Evolutionary conservation across 257 asterid genomes (phyloP), one percentile per base, ranked within the genome.

Genomic region (Euphrasia confusa): DNA sequence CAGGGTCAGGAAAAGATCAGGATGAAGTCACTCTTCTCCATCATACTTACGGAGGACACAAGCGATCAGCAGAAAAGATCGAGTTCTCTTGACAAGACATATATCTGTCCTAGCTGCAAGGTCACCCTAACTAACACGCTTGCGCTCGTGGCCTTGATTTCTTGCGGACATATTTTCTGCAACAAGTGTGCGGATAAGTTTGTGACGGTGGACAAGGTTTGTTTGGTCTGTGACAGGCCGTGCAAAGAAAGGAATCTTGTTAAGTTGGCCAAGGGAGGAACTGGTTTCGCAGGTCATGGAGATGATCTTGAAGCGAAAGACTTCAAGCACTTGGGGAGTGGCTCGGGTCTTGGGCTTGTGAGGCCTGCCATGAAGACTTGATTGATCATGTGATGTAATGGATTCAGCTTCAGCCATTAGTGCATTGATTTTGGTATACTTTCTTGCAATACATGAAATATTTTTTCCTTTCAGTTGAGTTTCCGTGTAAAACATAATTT

Each of bases 101-200:
- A 71, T 48, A 67, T 93, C 40, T 93, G 99, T 49, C 97, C 99
- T 39, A 87, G 97, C 77, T 93, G 99, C 80, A 89, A 89, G 80
- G 96, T 82, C 65, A 89, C 96, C 0, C 67, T 93, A 10, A 93
- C 97, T 5, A 89, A 93, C 70, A 78, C 96, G 6, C 60, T 66
- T 1, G 45, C 95, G 12, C 96, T 93, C 11, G 80, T 85, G 5
- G 96, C 94, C 33, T 62, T 93, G 78, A 87, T 71, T 67, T 78
- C 96, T 47, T 93, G 99, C 52, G 99, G 99, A 56, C 99, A 89
- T 42, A 85, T 93, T 24, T 93, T 83, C 84, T 93, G 96, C 85
- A 93, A 89, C 80, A 93, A 93, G 69, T 93, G 99, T 33, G 96
- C 95, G 0, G 86, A 80, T 47, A 87, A 80, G 58, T 93, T 87